A percentile compares a stretch with the other conserved stretches of the same genome.
phyloP scores from a whole-genome alignment of 129 eudicot genomes.

The Flaveria bidentis region DNA sequence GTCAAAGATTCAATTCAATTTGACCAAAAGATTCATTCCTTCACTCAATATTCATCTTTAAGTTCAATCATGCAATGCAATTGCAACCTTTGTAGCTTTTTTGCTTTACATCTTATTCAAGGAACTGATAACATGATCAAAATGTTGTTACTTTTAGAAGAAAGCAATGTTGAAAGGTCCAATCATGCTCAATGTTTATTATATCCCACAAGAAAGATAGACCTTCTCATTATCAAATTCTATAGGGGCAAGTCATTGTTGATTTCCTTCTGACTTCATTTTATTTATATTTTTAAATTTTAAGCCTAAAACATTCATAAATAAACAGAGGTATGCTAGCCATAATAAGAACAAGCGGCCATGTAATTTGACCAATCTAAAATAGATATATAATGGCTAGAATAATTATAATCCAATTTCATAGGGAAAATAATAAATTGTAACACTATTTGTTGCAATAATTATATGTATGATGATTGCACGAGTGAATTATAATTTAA shows the following conservation, averaged over 20 bases:
- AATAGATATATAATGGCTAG: neutral
- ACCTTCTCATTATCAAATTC: slow-evolving; percentile 22
- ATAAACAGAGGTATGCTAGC: neutral
- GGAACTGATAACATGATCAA: slow-evolving; percentile 30
- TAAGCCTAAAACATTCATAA: slow-evolving; percentile 11
- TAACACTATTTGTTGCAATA: slow-evolving; percentile 1
- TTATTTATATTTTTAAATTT: neutral
- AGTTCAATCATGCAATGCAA: slow-evolving; percentile 32
- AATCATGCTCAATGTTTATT: slow-evolving; percentile 29
- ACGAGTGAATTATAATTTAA: neutral
- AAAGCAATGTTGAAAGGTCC: slow-evolving; percentile 35
- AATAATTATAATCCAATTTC: neutral
- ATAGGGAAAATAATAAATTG: neutral
- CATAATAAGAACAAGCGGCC: neutral
- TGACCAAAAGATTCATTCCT: slow-evolving; percentile 39
- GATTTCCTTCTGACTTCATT: neutral
- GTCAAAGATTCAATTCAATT: slow-evolving; percentile 39
- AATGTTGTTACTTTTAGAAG: slow-evolving; percentile 31
- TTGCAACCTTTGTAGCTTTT: slow-evolving; percentile 32
- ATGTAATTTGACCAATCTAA: neutral
- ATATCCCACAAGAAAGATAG: slow-evolving; percentile 28
- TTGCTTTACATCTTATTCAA: slow-evolving; percentile 37
- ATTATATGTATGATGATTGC: neutral
- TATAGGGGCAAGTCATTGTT: slow-evolving; percentile 25
- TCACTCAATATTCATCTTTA: slow-evolving; percentile 31